Percentiles rank a stretch among this genome's conserved stretches.
Evolutionary conservation across 2,329 filamentous ascomycete genomes (phyloP).

Genomic region (Exophiala oligosperma): DNA sequence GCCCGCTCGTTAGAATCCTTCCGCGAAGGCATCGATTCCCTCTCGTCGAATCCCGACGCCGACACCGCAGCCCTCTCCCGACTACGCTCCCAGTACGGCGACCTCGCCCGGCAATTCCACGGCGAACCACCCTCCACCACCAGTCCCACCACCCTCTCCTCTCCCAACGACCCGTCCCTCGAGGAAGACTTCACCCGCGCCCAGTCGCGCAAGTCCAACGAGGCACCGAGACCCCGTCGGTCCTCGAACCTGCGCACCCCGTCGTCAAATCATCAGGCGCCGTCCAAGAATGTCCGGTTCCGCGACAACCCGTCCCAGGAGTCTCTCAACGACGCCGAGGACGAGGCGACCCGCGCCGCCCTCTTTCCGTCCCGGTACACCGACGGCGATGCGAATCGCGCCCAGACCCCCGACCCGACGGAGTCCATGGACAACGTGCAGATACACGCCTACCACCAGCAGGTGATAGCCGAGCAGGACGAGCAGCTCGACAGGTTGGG

Average conservation of each 20-base stretch:
- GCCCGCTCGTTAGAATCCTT: slow-evolving; percentile 85
- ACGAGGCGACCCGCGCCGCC: slow-evolving; percentile 57
- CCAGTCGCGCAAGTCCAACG: slow-evolving; percentile 34
- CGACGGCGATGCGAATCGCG: slow-evolving; percentile 51
- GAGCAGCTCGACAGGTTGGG: slow-evolving; percentile 86
- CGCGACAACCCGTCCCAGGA: slow-evolving; percentile 60
- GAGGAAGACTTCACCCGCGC: slow-evolving; percentile 66
- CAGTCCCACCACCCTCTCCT: slow-evolving; percentile 51
- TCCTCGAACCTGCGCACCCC: slow-evolving; percentile 30
- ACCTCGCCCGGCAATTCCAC: slow-evolving; percentile 78
- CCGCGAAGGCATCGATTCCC: slow-evolving; percentile 70
- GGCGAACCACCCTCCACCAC: slow-evolving; percentile 56
- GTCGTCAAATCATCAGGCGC: slow-evolving; percentile 27
- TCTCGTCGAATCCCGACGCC: slow-evolving; percentile 51
- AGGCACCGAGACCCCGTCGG: slow-evolving; percentile 23
- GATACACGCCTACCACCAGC: slow-evolving; percentile 79
- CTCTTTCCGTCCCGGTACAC: slow-evolving; percentile 55
- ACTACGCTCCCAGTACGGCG: slow-evolving; percentile 72
- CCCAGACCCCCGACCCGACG: slow-evolving; percentile 61
- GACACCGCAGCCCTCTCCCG: slow-evolving; percentile 46
- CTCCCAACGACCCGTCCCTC: slow-evolving; percentile 64
- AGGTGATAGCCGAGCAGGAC: slow-evolving; percentile 85
- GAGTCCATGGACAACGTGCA: slow-evolving; percentile 72
- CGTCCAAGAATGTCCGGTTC: slow-evolving; percentile 81
- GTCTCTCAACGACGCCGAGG: slow-evolving; percentile 41